Evolutionary conservation across 1,139 yeast species (phyloP).

Genomic region (Candida gigantensis): DNA sequence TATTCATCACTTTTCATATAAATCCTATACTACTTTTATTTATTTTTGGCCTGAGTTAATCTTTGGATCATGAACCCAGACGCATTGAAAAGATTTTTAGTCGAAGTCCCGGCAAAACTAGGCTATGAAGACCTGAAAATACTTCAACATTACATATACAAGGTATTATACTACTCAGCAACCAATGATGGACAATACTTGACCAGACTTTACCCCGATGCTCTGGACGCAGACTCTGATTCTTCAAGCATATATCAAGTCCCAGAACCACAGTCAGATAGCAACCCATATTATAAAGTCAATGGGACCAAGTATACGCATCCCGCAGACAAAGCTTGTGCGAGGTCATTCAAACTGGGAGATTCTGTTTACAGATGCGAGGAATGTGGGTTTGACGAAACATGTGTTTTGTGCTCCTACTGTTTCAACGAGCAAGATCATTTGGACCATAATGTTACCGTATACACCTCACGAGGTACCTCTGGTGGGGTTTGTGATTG

Average conservation of each 20-base stretch:
- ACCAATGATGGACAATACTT: slow-evolving; percentile 34
- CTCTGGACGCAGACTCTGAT: slow-evolving; percentile 20
- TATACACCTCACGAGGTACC: slow-evolving; percentile 48
- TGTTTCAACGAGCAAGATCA: slow-evolving; percentile 75
- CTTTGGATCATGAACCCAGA: slow-evolving; percentile 17
- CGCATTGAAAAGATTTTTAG: slow-evolving; percentile 27
- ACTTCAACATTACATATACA: slow-evolving; percentile 23
- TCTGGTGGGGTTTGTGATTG: slow-evolving; percentile 83
- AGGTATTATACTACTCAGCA: slow-evolving; percentile 33
- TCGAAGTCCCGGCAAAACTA: slow-evolving; percentile 27
- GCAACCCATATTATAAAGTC: slow-evolving; percentile 17
- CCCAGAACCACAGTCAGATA: slow-evolving; percentile 10
- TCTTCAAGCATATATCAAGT: slow-evolving; percentile 16
- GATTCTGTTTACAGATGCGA: slow-evolving; percentile 68
- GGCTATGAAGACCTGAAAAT: slow-evolving; percentile 17
- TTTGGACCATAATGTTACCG: slow-evolving; percentile 58
- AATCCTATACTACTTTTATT: not conserved
- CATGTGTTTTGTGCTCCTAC: slow-evolving; percentile 70
- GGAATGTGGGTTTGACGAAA: slow-evolving; percentile 68
- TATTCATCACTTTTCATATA: no score
- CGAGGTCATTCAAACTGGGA: slow-evolving; percentile 56
- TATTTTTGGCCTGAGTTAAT: not conserved
- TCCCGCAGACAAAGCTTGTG: slow-evolving; percentile 53
- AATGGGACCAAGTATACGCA: slow-evolving; percentile 21
- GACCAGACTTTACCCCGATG: slow-evolving; percentile 27